A percentile compares a stretch with the other conserved stretches of the same genome.
These are phyloP conservation scores for Phaeosphaeria sp. DNA, from an alignment of 2,329 filamentous ascomycete species.

Conservation along the genomic window DNA sequence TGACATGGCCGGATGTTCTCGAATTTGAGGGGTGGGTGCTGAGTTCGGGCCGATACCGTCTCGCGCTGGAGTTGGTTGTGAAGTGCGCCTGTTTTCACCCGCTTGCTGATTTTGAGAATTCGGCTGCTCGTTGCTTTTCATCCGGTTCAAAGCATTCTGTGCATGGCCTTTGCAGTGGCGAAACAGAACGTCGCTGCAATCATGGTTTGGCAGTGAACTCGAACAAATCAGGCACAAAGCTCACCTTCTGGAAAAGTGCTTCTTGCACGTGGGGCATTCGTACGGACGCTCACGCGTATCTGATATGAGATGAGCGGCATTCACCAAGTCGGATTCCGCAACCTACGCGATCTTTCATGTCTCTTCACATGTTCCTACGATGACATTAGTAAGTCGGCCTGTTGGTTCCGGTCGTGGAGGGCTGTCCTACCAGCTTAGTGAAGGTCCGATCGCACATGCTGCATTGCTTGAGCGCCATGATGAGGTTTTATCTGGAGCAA, in stretches of 20 bases:
- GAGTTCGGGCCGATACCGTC: slow-evolving; percentile 25
- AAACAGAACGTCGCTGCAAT: slow-evolving; percentile 56
- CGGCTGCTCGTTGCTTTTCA: slow-evolving; percentile 40
- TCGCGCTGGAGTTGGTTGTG: slow-evolving; percentile 20
- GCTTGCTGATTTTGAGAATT: slow-evolving; percentile 33
- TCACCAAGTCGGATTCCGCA: not conserved
- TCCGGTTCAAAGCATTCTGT: slow-evolving; percentile 48
- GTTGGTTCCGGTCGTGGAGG: not conserved
- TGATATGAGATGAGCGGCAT: slow-evolving; percentile 37
- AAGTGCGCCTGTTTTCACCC: slow-evolving; percentile 25
- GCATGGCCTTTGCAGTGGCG: slow-evolving; percentile 60
- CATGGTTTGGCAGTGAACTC: slow-evolving; percentile 28
- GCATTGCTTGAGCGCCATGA: slow-evolving; percentile 49
- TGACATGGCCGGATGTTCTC: slow-evolving; percentile 35
- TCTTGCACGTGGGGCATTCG: slow-evolving; percentile 61
- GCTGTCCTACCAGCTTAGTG: slow-evolving; percentile 53
- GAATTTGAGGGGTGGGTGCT: slow-evolving; percentile 26
- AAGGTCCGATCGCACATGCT: slow-evolving; percentile 61
- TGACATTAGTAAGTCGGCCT: slow-evolving; percentile 8
- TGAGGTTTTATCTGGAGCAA: slow-evolving; percentile 10
- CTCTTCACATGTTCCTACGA: slow-evolving; percentile 59
- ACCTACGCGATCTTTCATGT: slow-evolving; percentile 61
- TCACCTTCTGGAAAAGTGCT: slow-evolving; percentile 63
- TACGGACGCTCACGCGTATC: slow-evolving; percentile 64
- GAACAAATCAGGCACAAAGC: slow-evolving; percentile 11